Percentiles rank a stretch among this genome's conserved stretches.
phyloP scores from a whole-genome alignment of 2,329 filamentous ascomycete species.

The Talaromyces sp. region DNA sequence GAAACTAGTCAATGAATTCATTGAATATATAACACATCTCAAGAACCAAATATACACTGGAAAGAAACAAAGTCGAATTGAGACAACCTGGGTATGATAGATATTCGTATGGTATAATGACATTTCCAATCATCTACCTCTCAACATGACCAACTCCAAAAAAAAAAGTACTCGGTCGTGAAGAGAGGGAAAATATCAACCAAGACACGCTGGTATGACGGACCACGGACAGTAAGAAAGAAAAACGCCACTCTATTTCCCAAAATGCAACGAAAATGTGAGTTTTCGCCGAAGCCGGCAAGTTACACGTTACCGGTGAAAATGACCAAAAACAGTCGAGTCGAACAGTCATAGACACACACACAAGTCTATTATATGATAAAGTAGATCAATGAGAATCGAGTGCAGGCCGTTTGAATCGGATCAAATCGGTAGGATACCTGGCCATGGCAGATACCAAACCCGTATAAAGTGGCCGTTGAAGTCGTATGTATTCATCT shows the following conservation, averaged over 20 bases:
- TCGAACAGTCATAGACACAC: background rate
- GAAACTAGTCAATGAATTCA: background rate
- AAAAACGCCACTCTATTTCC: constrained; percentile 10
- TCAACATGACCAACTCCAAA: background rate
- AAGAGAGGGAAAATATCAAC: background rate
- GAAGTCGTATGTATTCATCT: constrained; percentile 13
- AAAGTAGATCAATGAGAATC: background rate
- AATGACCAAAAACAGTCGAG: background rate
- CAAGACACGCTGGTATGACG: background rate
- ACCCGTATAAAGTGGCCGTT: too few relatives aligned
- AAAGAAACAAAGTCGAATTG: background rate
- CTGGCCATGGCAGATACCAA: too few relatives aligned
- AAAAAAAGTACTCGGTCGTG: background rate
- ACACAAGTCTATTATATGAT: background rate
- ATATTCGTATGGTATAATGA: background rate
- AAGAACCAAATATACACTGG: background rate
- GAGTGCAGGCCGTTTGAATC: background rate
- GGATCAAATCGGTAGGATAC: background rate
- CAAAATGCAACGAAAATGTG: constrained; percentile 3
- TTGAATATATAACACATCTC: constrained; percentile 1
- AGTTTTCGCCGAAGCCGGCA: background rate
- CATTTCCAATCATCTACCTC: background rate
- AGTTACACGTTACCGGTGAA: background rate
- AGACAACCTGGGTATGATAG: background rate
- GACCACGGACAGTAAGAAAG: background rate